A percentile compares a stretch with the other conserved stretches of the same genome.
Evolutionary conservation across 805 yeast species (phyloP).

Genomic region (Phaffomyces thermotolerans): DNA sequence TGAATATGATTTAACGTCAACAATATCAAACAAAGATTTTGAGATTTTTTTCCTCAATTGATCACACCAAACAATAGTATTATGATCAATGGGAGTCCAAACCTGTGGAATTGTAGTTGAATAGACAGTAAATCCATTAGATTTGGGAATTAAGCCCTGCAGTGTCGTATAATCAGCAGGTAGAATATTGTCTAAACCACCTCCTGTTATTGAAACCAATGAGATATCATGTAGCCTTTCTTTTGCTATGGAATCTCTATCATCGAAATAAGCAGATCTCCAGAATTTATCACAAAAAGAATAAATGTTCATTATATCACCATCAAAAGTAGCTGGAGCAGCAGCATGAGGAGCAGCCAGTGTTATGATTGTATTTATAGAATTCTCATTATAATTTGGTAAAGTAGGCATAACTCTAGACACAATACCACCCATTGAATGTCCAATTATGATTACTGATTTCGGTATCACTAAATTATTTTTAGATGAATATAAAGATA

Average conservation of each 20-base stretch:
- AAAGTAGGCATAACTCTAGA: constrained; percentile 77
- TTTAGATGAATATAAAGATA: constrained; percentile 48
- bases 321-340: constrained; percentile 90
- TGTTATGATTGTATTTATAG: constrained; percentile 80
- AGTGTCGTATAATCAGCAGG: constrained; percentile 88
- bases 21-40: constrained; percentile 48
- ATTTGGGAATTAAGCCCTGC: constrained; percentile 60
- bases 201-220: constrained; percentile 85
- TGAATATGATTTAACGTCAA: constrained; percentile 38
- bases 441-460: constrained; percentile 78
- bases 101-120: constrained; percentile 84
- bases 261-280: constrained; percentile 49
- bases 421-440: constrained; percentile 97
- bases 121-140: constrained; percentile 76
- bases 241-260: constrained; percentile 31
- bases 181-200: constrained; percentile 63
- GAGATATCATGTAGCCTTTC: constrained; percentile 51
- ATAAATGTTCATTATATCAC: constrained; percentile 72
- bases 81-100: constrained; percentile 92
- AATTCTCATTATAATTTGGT: constrained; percentile 61
- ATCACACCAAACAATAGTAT: constrained; percentile 95
- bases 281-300: constrained; percentile 72
- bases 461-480: constrained; percentile 35
- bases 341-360: constrained; percentile 88
- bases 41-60: constrained; percentile 68